Base-by-base conservation (phyloP, 805 yeast genomes). In the Ogataea pignaliae region DNA sequence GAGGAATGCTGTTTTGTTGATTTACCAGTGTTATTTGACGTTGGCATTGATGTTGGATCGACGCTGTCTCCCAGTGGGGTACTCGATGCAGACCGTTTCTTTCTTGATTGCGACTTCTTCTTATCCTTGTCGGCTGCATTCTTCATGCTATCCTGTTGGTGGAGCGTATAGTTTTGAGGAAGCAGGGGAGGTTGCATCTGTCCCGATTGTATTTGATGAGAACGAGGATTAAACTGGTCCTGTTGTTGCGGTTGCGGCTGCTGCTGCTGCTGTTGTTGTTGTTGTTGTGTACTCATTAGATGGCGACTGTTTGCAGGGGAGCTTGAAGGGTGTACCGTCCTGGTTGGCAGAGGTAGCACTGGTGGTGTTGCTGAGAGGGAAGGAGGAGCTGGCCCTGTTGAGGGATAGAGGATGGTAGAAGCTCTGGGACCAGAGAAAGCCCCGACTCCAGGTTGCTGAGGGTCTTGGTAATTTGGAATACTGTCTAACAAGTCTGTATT, bases 401-500 rank as follows among this genome's bases (percentile, higher is more conserved):
- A 15, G 34, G 46, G 4, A 7, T 12, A 34, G 38, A 3, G 47
- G 54, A 5, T 40, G 46, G 30, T 43, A 52, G 26, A 21, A 21
- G 26, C 26, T 21, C 26, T 21, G 26, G 26, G 7, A 21, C 26
- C 26, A 21, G 26, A 21, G 7, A 21, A 21, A 21, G 26, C 4
- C 7, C 26, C 26, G 4, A 7, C 26, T 21, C 26, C 21, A 37
- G 45, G 50, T 34, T 41, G 51, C 29, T 41, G 50, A 31, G 53
- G 60, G 12, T 56, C 57, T 34, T 48, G 50, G 30, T 50, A 50
- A 40, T 50, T 44, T 17, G 61, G 61, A 29, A 57, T 45, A 41
- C 54, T 52, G 41, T 63, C 64, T 36, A 61, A 40, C 16, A 58
- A 42, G 36, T 61, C 65, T 12, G 55, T 42, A 14, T 40, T 47